phyloP scores from a whole-genome alignment of 257 asterid genomes.

The Catharanthus roseus region DNA sequence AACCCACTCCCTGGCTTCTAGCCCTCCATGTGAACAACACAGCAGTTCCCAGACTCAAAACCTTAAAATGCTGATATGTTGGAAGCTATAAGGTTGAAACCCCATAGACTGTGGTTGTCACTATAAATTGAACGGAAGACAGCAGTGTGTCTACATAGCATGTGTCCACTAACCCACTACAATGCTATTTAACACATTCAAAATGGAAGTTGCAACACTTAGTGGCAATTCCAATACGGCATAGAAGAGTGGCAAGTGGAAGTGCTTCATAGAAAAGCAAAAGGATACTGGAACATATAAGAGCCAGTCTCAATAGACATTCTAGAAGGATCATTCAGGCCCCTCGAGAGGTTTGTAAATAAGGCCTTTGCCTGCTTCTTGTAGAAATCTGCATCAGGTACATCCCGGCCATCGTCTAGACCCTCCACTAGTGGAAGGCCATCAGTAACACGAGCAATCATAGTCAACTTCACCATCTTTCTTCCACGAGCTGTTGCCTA shows the following conservation, averaged over 20 bases:
- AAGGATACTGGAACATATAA: constrained; percentile 89
- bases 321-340: constrained; percentile 83
- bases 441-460: constrained; percentile 97
- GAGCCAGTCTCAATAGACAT: constrained; percentile 95
- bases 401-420: constrained; percentile 86
- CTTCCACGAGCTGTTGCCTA: constrained; percentile 24
- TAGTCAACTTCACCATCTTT: constrained; percentile 85
- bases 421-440: constrained; percentile 95
- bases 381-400: constrained; percentile 74
- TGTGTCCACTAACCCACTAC: neutral
- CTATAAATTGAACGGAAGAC: neutral
- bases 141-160: neutral
- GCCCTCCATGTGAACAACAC: constrained; percentile 1
- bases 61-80: neutral
- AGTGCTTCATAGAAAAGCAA: constrained; percentile 7
- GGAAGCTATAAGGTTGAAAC: neutral
- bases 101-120: neutral
- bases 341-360: constrained; percentile 83
- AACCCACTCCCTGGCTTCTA: neutral
- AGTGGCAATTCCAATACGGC: neutral
- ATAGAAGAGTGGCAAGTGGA: neutral
- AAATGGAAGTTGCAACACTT: neutral
- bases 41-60: neutral
- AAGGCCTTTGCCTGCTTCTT: constrained; percentile 84
- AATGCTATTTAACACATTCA: neutral